Base-by-base conservation (phyloP, 2,329 filamentous ascomycete species). In the Boeremia lycopersici region DNA sequence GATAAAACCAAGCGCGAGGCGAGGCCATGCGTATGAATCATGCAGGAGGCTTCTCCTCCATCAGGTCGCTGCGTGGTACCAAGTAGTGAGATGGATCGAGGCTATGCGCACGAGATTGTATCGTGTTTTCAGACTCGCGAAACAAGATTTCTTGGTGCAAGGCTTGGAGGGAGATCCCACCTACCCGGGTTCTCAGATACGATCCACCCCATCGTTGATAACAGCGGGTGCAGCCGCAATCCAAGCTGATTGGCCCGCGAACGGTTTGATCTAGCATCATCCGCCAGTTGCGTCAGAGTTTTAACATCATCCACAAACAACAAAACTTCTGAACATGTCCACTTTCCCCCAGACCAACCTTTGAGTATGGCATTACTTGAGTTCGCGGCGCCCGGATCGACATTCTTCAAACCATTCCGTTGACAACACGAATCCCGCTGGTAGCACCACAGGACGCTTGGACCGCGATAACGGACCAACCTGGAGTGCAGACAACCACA, bases 211-310 rank as follows among this genome's bases (percentile, higher is more conserved):
- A 44, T 49, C 52, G 41, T 49, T 35, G 34, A 49, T 48, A 35
- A 45, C 35, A 25, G 28, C 35, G 45, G 40, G 19, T 54, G 34
- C 23, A 13, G 40, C 23, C 23, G 34, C 39, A 13, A 19, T 40
- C 45, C 46, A 15, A 41, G 36, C 15, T 49, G 52, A 54, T 49
- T 49, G 30, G 52, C 28, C 25, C 19, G 41, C 13, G 30, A 35
- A n/a, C 19, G 9, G n/a, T 34, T 33, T 34, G n/a, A 29, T 15
- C 45, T 47, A 42, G 36, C 36, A 47, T 41, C 48, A 52, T 47
- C 49, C 26, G 31, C 40, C 52, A 54, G 46, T 36, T 54, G 44
- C 44, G 52, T 54, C 52, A 54, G 52, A 54, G 45, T 40, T 54
- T 45, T 49, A 45, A 36, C 10, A 34, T 23, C 23, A 45, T 40